A percentile compares a stretch with the other conserved stretches of the same genome.
Evolutionary conservation across 805 yeast species (phyloP).

Genomic region (Saccharomycopsis sp.): DNA sequence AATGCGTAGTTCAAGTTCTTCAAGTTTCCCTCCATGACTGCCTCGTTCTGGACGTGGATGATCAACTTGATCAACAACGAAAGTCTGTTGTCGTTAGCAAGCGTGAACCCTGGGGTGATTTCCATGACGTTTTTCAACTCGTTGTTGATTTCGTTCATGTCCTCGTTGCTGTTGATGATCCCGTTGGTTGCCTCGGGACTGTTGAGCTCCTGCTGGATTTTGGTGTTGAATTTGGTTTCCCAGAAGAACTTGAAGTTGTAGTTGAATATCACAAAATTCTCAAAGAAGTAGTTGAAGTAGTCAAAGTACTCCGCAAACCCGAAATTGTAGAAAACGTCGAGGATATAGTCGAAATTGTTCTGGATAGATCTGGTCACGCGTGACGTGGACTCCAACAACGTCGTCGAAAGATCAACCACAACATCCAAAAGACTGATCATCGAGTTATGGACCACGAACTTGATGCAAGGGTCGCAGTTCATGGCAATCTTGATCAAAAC

Average conservation of each 20-base stretch:
- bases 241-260: constrained; percentile 10
- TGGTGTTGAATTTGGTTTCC: constrained; percentile 6
- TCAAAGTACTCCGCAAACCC: constrained; percentile 19
- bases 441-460: constrained; percentile 51
- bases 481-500: constrained; percentile 38
- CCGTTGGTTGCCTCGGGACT: background rate
- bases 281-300: constrained; percentile 18
- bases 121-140: constrained; percentile 15
- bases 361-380: constrained; percentile 42
- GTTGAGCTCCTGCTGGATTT: constrained; percentile 4
- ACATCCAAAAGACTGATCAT: constrained; percentile 57
- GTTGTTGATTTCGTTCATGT: constrained; percentile 2
- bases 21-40: constrained; percentile 9
- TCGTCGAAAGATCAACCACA: constrained; percentile 48
- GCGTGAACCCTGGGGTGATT: constrained; percentile 10
- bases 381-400: constrained; percentile 46
- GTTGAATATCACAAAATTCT: constrained; percentile 12
- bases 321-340: constrained; percentile 14
- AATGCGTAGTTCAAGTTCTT: constrained; percentile 7
- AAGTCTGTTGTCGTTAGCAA: constrained; percentile 11
- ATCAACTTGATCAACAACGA: constrained; percentile 5
- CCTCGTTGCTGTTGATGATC: background rate
- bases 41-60: constrained; percentile 5
- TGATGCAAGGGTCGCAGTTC: constrained; percentile 50
- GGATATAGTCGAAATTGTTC: constrained; percentile 29